Evolutionary conservation across 2,329 filamentous ascomycete species (phyloP), one percentile per base, ranked within the genome.

Genomic region (Leptographium procerum): DNA sequence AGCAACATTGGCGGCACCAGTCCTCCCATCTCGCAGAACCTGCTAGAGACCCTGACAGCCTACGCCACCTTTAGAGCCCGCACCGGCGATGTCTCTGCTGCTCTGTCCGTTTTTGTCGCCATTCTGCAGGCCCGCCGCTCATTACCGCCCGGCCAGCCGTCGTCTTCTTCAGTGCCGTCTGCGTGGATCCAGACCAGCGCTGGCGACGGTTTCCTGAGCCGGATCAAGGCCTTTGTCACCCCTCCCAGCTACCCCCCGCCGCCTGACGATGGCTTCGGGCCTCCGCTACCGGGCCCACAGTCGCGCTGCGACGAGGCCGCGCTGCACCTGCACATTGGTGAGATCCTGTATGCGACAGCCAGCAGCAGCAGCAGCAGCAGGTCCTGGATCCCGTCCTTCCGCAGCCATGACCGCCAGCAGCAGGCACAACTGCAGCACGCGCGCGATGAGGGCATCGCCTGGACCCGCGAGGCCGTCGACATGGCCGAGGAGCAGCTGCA

Each of bases 391-490:
- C 66, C 19, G 1, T 33, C 48, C 24, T 52, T 52, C 26, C 16
- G 16, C n/a, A 2, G 33, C 68, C 79, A 29, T 5, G 24, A 29
- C 47, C 11, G 24, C 24, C n/a, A 6, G 9, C 28, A 45, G 36
- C 53, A 45, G 67, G 45, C 51, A 62, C 19, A 57, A 61, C 16
- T 69, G 66, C 50, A 36, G 54, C 48, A 48, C 9, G 70, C 69
- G 22, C 75, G 76, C 55, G 84, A 89, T 54, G 85, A 87, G 61
- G 92, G 91, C 0, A 77, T 96, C 2, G 84, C 85, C 7, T 97
- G 92, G 92, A 96, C 92, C 1, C 83, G 90, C 58, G 89, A 96
- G 62, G 91, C 87, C 29, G 89, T 95, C 34, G 87, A 91, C 64
- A 74, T 88, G 1, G 87, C 91, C 3, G 91, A 91, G 71, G 78